These are phyloP conservation scores for Solanum tarijense DNA, from an alignment of 257 asterid species.

Conservation along the genomic window DNA sequence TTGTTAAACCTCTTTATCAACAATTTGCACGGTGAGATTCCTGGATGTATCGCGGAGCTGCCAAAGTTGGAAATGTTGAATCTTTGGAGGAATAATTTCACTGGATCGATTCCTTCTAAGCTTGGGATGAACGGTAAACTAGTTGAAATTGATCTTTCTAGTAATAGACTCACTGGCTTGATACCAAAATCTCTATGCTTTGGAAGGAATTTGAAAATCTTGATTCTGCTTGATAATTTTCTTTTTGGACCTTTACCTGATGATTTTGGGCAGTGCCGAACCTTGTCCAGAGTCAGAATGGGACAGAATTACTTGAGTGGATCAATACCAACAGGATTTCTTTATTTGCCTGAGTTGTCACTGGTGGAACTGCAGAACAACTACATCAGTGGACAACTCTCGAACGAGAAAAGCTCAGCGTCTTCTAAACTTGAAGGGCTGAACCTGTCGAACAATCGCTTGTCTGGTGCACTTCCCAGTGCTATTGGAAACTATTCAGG, in stretches of 20 bases:
- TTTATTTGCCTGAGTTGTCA: slow-evolving; percentile 26
- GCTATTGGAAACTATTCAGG: slow-evolving; percentile 24
- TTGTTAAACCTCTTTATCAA: slow-evolving; percentile 31
- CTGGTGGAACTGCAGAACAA: slow-evolving; percentile 32
- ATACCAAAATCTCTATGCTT: slow-evolving; percentile 24
- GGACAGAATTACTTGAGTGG: slow-evolving; percentile 39
- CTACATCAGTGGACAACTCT: slow-evolving; percentile 16
- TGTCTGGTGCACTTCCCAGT: slow-evolving; percentile 22
- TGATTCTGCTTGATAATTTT: slow-evolving; percentile 30
- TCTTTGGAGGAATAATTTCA: slow-evolving; percentile 35
- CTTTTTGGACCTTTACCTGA: slow-evolving; percentile 36
- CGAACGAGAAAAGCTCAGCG: background rate
- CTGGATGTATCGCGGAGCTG: slow-evolving; percentile 18
- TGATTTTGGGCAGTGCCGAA: slow-evolving; percentile 21
- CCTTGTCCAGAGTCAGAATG: slow-evolving; percentile 23
- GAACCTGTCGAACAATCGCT: slow-evolving; percentile 20
- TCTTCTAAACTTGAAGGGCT: slow-evolving; percentile 23
- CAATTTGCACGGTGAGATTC: slow-evolving; percentile 30
- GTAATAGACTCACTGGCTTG: slow-evolving; percentile 31
- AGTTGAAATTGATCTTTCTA: slow-evolving; percentile 23
- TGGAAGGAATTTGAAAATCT: slow-evolving; percentile 19
- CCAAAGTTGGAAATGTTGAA: slow-evolving; percentile 23
- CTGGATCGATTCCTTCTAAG: slow-evolving; percentile 26
- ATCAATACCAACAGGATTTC: slow-evolving; percentile 24
- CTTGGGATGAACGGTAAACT: slow-evolving; percentile 28